Conservation (phyloP, 345 rosid species). For the Heritiera fomes region DNA sequence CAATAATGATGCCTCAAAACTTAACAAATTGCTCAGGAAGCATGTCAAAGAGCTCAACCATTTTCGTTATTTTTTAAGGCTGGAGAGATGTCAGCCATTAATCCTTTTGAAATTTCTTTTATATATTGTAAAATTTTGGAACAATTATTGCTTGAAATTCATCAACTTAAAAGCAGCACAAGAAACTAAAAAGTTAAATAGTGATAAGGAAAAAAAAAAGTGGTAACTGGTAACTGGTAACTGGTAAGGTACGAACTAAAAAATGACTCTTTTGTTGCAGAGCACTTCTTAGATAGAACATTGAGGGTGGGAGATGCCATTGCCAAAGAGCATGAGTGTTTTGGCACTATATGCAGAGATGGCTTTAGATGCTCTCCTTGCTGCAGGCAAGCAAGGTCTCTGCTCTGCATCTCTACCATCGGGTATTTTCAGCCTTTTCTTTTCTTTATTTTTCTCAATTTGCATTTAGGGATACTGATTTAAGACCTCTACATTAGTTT, state of each 20-base stretch:
- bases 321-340: neutral
- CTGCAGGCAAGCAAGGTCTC: neutral
- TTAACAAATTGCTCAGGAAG: no score
- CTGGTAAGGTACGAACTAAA: neutral
- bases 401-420: no score
- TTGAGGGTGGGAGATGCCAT: neutral
- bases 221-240: no score
- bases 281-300: neutral
- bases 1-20: no score
- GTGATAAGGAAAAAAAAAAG: neutral
- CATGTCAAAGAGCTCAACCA: no score
- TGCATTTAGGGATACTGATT: no score
- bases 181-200: neutral
- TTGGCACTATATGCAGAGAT: neutral
- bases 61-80: no score
- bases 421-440: neutral
- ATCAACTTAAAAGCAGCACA: neutral
- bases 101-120: no score
- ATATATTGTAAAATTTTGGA: no score
- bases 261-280: neutral
- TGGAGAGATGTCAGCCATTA: no score
- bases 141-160: neutral
- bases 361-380: neutral
- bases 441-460: neutral
- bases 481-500: neutral